Base-by-base conservation (phyloP, 495 filamentous ascomycete species). In the Oleoguttula mirabilis region DNA sequence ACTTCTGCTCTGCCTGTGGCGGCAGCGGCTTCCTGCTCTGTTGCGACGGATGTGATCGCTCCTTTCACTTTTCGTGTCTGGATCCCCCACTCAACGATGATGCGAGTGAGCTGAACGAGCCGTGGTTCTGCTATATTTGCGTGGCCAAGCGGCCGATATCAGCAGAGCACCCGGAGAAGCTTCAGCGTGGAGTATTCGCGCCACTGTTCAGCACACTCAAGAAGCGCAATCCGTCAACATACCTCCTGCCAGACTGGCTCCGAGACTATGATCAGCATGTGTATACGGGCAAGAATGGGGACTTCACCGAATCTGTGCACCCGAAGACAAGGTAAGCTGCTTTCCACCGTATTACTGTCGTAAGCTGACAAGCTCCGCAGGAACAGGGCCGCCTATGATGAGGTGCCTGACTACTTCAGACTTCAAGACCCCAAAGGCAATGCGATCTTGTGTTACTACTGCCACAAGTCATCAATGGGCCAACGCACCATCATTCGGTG, bases 101-200 rank as follows among this genome's bases (percentile, higher is more conserved):
- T 16, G 64, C 69, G 39, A 68, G 75, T 35, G 77, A 80, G 30
- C 72, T 81, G 24, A 79, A 76, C 16, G 76, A 84, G 47, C 42
- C 58, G n/a, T 96, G 84, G 82, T 88, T 72, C 50, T 98, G 90
- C 62, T 79, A 79, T 48, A 69, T 69, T 38, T 96, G 88, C 61
- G 61, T 67, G 28, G 39, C 58, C 33, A 47, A 56, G 35, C 56
- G 54, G 43, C 33, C 60, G 58, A 12, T 54, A 62, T 36, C 58
- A 51, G 23, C 59, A 54, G 36, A 44, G 31, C 56, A 58, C 17
- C 60, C 70, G 27, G 50, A 40, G 39, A 60, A 37, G 31, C 46
- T 21, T 34, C 36, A 15, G 10, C 47, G 60, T 21, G 66, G 71
- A 28, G 53, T 70, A 7, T 80, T 94, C 51, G 65, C 68, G 14